phyloP scores from a whole-genome alignment of 148 eudicot genomes.

The Camellia lanceoleosa region DNA sequence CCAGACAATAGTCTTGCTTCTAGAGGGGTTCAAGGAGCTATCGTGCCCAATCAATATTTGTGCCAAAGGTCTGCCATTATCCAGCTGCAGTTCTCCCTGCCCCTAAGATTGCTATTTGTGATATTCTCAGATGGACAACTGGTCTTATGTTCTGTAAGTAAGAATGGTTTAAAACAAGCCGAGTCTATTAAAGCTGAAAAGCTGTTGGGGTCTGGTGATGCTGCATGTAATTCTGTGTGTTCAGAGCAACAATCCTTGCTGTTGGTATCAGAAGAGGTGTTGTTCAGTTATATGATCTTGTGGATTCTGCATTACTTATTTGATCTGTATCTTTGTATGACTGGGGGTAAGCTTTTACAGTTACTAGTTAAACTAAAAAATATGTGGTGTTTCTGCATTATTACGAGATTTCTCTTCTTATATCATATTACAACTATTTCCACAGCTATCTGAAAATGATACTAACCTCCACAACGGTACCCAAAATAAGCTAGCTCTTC shows the following conservation, averaged over 20 bases:
- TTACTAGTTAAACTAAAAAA: neutral
- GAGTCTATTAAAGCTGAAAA: constrained; percentile 74
- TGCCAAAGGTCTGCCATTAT: constrained; percentile 47
- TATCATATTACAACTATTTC: neutral
- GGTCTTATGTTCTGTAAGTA: constrained; percentile 66
- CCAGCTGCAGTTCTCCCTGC: constrained; percentile 60
- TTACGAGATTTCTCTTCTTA: constrained; percentile 8
- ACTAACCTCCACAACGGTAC: neutral
- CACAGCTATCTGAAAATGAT: neutral
- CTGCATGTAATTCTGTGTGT: constrained; percentile 75
- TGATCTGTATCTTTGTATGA: constrained; percentile 51
- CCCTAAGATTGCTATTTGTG: constrained; percentile 55
- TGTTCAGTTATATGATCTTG: constrained; percentile 80
- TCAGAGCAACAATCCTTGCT: constrained; percentile 55
- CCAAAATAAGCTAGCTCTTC: neutral
- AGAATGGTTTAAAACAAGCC: constrained; percentile 74
- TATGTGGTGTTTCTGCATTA: neutral
- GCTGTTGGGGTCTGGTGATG: constrained; percentile 67
- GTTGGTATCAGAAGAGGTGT: constrained; percentile 85
- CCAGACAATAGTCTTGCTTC: constrained; percentile 56
- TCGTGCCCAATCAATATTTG: constrained; percentile 23
- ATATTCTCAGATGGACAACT: constrained; percentile 76
- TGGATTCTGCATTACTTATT: constrained; percentile 58
- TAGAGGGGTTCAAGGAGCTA: constrained; percentile 37
- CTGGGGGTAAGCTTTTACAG: constrained; percentile 17